Percentiles rank a stretch among this genome's conserved stretches.
Evolutionary conservation across 495 filamentous ascomycete species (phyloP).

Genomic region (Hypoxylon intermedium): DNA sequence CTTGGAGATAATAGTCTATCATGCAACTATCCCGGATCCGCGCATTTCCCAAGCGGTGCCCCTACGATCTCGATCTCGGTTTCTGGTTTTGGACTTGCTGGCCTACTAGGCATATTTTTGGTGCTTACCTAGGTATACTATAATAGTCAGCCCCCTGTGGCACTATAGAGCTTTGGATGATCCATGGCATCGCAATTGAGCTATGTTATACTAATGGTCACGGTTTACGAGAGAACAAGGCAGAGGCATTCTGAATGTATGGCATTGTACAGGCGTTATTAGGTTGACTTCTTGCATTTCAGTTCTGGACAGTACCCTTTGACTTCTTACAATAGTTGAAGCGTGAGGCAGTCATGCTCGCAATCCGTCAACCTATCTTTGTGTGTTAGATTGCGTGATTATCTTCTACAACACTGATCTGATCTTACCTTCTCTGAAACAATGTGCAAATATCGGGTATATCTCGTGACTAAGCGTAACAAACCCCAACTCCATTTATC

Average conservation of each 20-base stretch:
- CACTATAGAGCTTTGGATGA: slow-evolving; percentile 6
- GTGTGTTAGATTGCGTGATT: not conserved
- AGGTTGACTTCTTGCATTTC: slow-evolving; percentile 16
- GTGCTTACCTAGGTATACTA: slow-evolving; percentile 11
- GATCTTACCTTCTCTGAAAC: slow-evolving; percentile 5
- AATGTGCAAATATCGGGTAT: not conserved
- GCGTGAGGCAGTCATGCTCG: slow-evolving; percentile 5
- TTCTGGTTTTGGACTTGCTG: slow-evolving; percentile 28
- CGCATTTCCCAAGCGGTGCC: slow-evolving; percentile 43
- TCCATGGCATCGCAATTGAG: slow-evolving; percentile 19
- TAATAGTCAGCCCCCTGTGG: not conserved
- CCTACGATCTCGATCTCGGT: slow-evolving; percentile 17
- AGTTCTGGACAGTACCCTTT: slow-evolving; percentile 6
- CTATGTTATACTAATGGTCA: slow-evolving; percentile 2
- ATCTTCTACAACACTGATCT: not conserved
- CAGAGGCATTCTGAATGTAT: slow-evolving; percentile 3
- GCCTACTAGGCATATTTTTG: slow-evolving; percentile 20
- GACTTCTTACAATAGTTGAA: not conserved
- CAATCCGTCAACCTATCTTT: not conserved
- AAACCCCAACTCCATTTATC: not conserved
- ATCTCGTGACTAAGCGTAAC: not conserved
- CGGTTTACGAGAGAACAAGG: slow-evolving; percentile 15
- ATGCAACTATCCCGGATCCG: slow-evolving; percentile 58
- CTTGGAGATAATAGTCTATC: slow-evolving; percentile 18
- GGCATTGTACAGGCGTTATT: slow-evolving; percentile 31